Base-by-base conservation (phyloP, 768 basidiomycete species). In the Lactarius pseudohatsudake region DNA sequence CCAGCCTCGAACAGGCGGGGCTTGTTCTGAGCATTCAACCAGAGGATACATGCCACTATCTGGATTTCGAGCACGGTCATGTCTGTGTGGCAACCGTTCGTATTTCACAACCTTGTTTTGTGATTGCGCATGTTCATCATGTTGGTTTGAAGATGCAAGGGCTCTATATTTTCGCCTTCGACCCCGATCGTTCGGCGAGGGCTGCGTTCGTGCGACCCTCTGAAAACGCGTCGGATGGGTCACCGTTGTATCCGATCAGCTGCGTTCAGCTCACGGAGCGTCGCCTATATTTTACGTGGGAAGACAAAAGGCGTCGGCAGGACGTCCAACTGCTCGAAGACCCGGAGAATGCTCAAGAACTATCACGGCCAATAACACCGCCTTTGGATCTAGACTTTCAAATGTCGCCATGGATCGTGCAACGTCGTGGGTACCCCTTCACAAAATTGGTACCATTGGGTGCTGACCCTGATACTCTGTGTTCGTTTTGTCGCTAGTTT, bases 251-350 rank as follows among this genome's bases (percentile, higher is more conserved):
- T 38, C 45, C 22, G 26, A 50, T 26, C 16, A 6, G 50, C 50
- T 26, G 43, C 20, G 3, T 45, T 20, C 43, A 45, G 9, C 20
- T 45, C 9, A 45, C 43, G 1, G 43, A 45, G 0, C 20, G 43
- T n/a, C 43, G 43, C 43, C 9, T 71, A 7, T 66, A 70, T 58
- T 71, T 71, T 54, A 64, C 65, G 53, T 71, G 65, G 70, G 62
- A 69, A 4, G 34, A 61, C 8, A 2, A 26, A 11, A 55, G 34
- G 20, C 67, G 67, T 26, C 60, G 57, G 38, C 1, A 15, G 38
- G 56, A 59, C 47, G 3, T 70, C 43, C 34, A 26, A 3, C 54
- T 65, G 22, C 62, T 56, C n/a, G 22, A 54, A 28, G 69, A 64
- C 3, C 55, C 40, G 28, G 55, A 50, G 53, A 28, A n/a, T 28